Conservation (phyloP, 495 filamentous ascomycete species). For the Podospora pseudocomata region DNA sequence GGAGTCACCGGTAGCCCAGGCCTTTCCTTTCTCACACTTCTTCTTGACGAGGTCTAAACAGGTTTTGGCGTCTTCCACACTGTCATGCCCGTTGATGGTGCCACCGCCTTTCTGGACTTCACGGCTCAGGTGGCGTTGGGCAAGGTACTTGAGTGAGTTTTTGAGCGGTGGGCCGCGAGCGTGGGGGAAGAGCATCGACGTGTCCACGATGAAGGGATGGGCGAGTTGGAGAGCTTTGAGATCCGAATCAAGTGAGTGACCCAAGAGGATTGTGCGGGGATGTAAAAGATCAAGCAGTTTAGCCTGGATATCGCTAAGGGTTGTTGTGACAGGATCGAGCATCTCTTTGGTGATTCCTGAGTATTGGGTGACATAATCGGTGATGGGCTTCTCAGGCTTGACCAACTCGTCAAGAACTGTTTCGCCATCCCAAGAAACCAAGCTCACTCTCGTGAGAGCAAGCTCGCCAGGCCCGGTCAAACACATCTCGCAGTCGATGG, state of each 20-base stretch:
- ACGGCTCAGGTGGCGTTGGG: slow-evolving; percentile 72
- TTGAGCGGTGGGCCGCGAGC: slow-evolving; percentile 45
- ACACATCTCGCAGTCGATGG: slow-evolving; percentile 97
- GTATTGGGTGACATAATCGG: slow-evolving; percentile 82
- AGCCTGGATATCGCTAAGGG: slow-evolving; percentile 75
- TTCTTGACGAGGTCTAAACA: slow-evolving; percentile 89
- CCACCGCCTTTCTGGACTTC: slow-evolving; percentile 76
- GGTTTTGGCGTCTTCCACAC: slow-evolving; percentile 84
- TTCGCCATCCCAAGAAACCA: slow-evolving; percentile 81
- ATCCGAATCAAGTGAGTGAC: slow-evolving; percentile 90
- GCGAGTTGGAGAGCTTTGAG: slow-evolving; percentile 76
- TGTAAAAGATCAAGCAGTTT: slow-evolving; percentile 69
- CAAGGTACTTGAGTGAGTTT: slow-evolving; percentile 81
- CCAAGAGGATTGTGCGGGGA: slow-evolving; percentile 74
- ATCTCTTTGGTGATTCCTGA: slow-evolving; percentile 88
- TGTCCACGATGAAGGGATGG: slow-evolving; percentile 92
- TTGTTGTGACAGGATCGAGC: slow-evolving; percentile 78
- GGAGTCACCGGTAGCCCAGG: slow-evolving; percentile 73
- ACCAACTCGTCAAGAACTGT: slow-evolving; percentile 85
- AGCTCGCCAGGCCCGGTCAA: slow-evolving; percentile 68
- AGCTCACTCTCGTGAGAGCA: slow-evolving; percentile 81
- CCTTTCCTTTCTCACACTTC: slow-evolving; percentile 87
- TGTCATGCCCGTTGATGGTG: slow-evolving; percentile 68
- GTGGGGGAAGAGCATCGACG: slow-evolving; percentile 73
- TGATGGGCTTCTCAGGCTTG: slow-evolving; percentile 78